Base-by-base conservation (phyloP, 176 grass and related monocot genomes). In the Saccharum spontaneum region DNA sequence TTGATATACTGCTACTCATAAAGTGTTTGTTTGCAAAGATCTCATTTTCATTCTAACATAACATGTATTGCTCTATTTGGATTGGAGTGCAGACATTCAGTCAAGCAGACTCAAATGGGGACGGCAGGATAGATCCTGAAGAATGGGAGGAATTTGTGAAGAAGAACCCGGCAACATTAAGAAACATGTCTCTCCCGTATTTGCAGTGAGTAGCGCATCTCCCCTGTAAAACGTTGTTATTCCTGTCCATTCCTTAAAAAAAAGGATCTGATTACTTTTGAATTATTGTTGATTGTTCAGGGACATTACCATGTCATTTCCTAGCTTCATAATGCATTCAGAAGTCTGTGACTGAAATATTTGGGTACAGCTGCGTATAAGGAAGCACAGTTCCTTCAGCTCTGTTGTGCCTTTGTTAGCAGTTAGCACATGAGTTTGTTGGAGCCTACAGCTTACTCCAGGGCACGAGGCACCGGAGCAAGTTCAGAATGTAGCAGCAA, bases 111-210 rank as follows among this genome's bases (percentile, higher is more conserved):
- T 73, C 73, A 5, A 87, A 98, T 30, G 91, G 93, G 6, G 95
- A 98, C 20, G 95, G 93, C 68, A 95, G 68, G 71, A 98, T 98
- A 73, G 91, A 98, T 60, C 79, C 77, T 8, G 61, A 83, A 36
- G 95, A 98, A 33, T 98, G 92, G 92, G 90, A 86, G 17, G 89
- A 90, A 18, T 95, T 92, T 50, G 96, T 91, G 14, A 87, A 88
- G 76, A 77, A 77, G 54, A 90, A 98, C 89, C 93, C 96, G 12
- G 85, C 93, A 1, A 79, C 90, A 12, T 62, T 95, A 11, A 87
- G 72, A 28, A 98, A 95, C 49, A 98, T 98, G 89, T 89, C 96
- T 18, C 93, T 98, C 62, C 89, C 93, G 22, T 98, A 98, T 36
- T 82, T 98, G 40, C 69, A 88, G 93, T 95, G 71, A 91, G 92